A percentile compares a stretch with the other conserved stretches of the same genome.
Evolutionary conservation across 805 yeast genomes (phyloP).

Genomic region (Wickerhamomyces mucosus): DNA sequence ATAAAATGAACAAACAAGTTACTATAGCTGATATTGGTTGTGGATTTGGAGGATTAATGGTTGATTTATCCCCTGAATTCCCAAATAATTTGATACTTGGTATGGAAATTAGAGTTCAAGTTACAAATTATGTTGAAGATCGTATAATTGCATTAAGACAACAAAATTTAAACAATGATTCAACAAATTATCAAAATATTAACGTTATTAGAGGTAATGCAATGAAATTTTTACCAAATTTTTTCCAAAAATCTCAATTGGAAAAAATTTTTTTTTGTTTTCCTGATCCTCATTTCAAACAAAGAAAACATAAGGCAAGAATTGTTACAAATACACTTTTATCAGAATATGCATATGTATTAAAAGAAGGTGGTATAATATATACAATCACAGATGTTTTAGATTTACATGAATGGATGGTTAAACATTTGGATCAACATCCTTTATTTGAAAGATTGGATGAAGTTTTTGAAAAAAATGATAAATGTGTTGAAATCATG

Average conservation of each 20-base stretch:
- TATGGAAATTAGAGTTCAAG: constrained; percentile 97
- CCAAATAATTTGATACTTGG: constrained; percentile 76
- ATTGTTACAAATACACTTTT: constrained; percentile 83
- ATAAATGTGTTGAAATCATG: constrained; percentile 82
- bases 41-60: constrained; percentile 90
- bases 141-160: constrained; percentile 80
- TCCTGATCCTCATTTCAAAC: constrained; percentile 99
- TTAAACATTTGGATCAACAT: constrained; percentile 77
- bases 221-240: constrained; percentile 95
- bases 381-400: constrained; percentile 95
- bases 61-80: constrained; percentile 68
- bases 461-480: constrained; percentile 71
- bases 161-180: constrained; percentile 18
- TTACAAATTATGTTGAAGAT: constrained; percentile 94
- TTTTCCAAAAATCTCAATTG: constrained; percentile 73
- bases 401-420: constrained; percentile 96
- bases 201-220: constrained; percentile 91
- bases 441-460: constrained; percentile 80
- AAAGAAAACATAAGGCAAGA: constrained; percentile 94
- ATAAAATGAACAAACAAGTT: constrained; percentile 41
- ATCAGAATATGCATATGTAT: constrained; percentile 85
- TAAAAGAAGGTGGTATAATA: constrained; percentile 77
- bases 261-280: constrained; percentile 94
- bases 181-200: constrained; percentile 62
- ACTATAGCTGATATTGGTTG: constrained; percentile 96